These are phyloP conservation scores for Babesia sp. DNA, from an alignment of 169 alveolate species.

Conservation along the genomic window DNA sequence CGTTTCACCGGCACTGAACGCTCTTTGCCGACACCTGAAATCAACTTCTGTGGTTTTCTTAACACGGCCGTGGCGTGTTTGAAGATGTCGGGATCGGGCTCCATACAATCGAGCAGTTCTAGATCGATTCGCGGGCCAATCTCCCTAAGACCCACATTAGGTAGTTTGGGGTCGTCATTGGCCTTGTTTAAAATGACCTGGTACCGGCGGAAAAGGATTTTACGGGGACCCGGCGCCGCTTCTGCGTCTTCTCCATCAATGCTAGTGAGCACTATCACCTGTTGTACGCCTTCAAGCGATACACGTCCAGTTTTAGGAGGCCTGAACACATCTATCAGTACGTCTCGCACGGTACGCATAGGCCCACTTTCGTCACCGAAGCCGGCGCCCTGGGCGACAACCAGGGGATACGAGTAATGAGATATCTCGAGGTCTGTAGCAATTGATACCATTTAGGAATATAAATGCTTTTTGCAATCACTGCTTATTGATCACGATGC, in stretches of 20 bases:
- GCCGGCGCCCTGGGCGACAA: conserved; percentile 55
- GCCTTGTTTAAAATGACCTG: conserved; percentile 32
- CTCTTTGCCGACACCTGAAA: conserved; percentile 25
- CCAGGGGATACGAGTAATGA: conserved; percentile 50
- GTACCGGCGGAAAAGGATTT: conserved; percentile 45
- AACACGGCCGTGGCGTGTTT: conserved; percentile 42
- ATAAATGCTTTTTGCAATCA: too few relatives aligned
- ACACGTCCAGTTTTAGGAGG: conserved; percentile 44
- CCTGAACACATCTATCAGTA: conserved; percentile 52
- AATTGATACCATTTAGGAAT: too few relatives aligned
- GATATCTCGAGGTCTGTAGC: conserved; percentile 28
- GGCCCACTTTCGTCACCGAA: conserved; percentile 57
- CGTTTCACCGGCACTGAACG: background rate
- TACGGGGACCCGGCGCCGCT: background rate
- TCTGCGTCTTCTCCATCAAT: conserved; percentile 25
- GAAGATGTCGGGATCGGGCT: conserved; percentile 38
- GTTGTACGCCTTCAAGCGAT: conserved; percentile 52
- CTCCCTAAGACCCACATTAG: conserved; percentile 48
- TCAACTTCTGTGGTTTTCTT: conserved; percentile 43
- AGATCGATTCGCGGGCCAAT: conserved; percentile 63
- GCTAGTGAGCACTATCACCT: conserved; percentile 48
- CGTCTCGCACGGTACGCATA: conserved; percentile 44
- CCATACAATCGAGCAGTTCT: conserved; percentile 35
- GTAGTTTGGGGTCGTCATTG: conserved; percentile 28
- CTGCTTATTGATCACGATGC: too few relatives aligned